phyloP scores from a whole-genome alignment of 345 rosid species.

The Linum trigynum region DNA sequence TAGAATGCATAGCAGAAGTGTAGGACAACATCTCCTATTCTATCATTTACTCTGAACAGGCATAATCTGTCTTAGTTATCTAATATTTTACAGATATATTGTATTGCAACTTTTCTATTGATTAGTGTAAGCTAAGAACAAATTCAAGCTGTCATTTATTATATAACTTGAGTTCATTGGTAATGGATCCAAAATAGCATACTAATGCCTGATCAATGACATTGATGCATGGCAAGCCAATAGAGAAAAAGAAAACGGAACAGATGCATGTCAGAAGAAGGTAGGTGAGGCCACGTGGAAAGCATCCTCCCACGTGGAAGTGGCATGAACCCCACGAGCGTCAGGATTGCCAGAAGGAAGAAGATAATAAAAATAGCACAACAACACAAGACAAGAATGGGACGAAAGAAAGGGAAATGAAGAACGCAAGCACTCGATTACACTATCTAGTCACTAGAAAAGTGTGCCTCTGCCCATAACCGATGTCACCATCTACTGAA shows the following conservation, averaged over 20 bases:
- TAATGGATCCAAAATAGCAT: too few species aligned
- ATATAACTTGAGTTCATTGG: too few species aligned
- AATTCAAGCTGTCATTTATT: too few species aligned
- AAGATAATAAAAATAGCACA: constrained; percentile 14
- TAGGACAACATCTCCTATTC: too few species aligned
- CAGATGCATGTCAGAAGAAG: neutral
- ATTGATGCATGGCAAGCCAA: neutral
- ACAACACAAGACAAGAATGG: constrained; percentile 7
- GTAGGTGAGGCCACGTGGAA: constrained; percentile 8
- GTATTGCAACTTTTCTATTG: too few species aligned
- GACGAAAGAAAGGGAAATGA: neutral
- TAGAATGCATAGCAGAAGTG: too few species aligned
- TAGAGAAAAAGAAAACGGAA: neutral
- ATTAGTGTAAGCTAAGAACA: too few species aligned
- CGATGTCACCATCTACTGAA: constrained; percentile 11
- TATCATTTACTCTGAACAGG: too few species aligned
- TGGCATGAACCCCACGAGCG: constrained; percentile 4
- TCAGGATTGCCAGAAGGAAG: constrained; percentile 16
- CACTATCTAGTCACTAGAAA: constrained; percentile 21
- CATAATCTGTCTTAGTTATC: too few species aligned
- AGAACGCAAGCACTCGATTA: constrained; percentile 5
- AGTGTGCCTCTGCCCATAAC: constrained; percentile 28
- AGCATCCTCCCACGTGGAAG: constrained; percentile 7
- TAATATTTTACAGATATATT: too few species aligned
- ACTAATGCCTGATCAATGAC: neutral